Percentiles rank a stretch among this genome's conserved stretches.
phyloP scores from a whole-genome alignment of 192 early-diverging fungal species.

The Chytriomyces sp. region DNA sequence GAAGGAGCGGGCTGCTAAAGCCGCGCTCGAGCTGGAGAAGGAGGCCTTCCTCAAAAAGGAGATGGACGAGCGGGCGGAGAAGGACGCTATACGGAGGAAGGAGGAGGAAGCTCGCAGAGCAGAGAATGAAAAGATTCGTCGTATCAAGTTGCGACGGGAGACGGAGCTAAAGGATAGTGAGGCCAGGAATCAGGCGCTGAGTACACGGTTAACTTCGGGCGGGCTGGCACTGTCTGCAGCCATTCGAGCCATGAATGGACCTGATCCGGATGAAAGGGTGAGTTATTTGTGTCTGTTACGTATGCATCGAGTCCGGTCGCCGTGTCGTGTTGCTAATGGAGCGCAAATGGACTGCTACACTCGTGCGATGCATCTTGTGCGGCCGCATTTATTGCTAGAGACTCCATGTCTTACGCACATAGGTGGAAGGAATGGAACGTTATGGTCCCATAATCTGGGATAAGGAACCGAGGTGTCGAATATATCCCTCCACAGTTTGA shows the following conservation, averaged over 20 bases:
- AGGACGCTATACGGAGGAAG: slow-evolving; percentile 45
- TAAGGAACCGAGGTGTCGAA: no score
- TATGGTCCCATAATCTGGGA: no score
- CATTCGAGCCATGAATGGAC: neutral
- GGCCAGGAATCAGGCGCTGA: slow-evolving; percentile 2
- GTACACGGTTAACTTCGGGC: neutral
- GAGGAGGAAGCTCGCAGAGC: slow-evolving; percentile 58
- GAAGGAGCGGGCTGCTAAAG: slow-evolving; percentile 32
- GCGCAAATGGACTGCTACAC: neutral
- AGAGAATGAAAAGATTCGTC: neutral
- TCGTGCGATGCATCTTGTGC: no score
- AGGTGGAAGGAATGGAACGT: neutral
- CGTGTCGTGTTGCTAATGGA: no score
- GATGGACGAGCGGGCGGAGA: slow-evolving; percentile 46
- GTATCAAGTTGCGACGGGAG: slow-evolving; percentile 29
- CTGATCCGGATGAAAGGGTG: neutral
- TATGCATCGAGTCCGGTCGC: no score
- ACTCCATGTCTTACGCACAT: no score
- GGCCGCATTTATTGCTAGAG: no score
- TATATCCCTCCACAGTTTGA: no score
- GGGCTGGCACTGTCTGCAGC: slow-evolving; percentile 3
- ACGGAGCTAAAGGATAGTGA: neutral
- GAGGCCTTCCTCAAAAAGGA: slow-evolving; percentile 32
- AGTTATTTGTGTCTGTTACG: no score
- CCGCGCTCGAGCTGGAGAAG: slow-evolving; percentile 24